Conservation (phyloP, 2,329 filamentous ascomycete species). For the Exophiala calicioides region DNA sequence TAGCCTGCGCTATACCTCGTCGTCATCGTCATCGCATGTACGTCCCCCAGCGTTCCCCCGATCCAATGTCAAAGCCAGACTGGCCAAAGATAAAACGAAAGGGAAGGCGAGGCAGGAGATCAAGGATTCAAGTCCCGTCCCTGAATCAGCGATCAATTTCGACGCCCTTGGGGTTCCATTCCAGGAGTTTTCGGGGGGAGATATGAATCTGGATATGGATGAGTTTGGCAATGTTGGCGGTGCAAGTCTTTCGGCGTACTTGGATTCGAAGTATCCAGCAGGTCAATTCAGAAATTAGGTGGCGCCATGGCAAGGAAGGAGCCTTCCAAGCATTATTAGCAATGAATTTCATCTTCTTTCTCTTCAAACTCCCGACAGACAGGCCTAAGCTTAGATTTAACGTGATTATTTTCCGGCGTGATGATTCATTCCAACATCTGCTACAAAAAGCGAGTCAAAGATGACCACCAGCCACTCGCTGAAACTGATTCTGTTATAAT, state of each 20-base stretch:
- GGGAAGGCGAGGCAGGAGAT: conserved; percentile 4
- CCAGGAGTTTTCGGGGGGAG: conserved; percentile 17
- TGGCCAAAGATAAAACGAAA: conserved; percentile 12
- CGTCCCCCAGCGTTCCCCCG: background rate
- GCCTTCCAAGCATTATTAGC: too few species aligned
- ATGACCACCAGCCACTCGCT: too few species aligned
- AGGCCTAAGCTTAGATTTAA: too few species aligned
- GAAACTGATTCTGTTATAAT: too few species aligned
- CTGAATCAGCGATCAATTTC: conserved; percentile 23
- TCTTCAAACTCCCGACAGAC: too few species aligned
- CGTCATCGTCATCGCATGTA: conserved; percentile 2
- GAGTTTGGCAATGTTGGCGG: conserved; percentile 17
- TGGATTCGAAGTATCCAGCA: conserved; percentile 10
- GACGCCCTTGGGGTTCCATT: conserved; percentile 18
- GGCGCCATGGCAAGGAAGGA: too few species aligned
- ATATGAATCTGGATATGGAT: conserved; percentile 13
- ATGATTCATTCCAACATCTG: too few species aligned
- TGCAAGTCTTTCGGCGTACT: conserved; percentile 3
- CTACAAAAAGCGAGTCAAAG: too few species aligned
- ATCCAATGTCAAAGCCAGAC: conserved; percentile 1
- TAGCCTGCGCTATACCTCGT: conserved; percentile 16
- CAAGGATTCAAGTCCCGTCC: conserved; percentile 10
- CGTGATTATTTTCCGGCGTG: too few species aligned
- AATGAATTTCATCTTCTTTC: too few species aligned
- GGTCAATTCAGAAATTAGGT: too few species aligned